Evolutionary conservation across 805 yeast species (phyloP).

Genomic region (Saccharomycopsis sp.): DNA sequence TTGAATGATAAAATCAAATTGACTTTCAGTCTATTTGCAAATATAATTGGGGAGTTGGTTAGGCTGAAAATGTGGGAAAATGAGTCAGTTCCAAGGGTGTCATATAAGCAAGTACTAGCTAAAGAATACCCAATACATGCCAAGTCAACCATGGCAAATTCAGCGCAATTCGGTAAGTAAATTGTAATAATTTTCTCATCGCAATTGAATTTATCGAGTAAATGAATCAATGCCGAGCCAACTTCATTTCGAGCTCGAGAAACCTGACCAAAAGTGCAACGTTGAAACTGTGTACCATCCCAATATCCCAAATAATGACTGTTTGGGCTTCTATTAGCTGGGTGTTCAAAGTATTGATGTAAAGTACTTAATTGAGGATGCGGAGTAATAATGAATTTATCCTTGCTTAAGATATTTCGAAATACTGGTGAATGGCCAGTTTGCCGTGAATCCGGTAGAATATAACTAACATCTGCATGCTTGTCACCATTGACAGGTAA

Average conservation of each 20-base stretch:
- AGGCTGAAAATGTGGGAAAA: constrained; percentile 55
- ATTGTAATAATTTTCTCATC: constrained; percentile 33
- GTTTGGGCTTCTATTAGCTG: constrained; percentile 24
- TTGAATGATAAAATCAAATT: constrained; percentile 38
- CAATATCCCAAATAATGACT: constrained; percentile 27
- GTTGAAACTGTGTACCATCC: neutral
- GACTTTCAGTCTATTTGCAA: constrained; percentile 48
- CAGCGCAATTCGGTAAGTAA: constrained; percentile 53
- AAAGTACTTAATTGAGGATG: constrained; percentile 34
- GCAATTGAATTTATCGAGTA: neutral
- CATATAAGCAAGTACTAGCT: constrained; percentile 47
- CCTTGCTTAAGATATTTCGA: constrained; percentile 36
- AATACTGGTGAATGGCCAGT: constrained; percentile 50
- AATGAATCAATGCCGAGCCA: neutral
- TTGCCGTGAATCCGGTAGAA: no score
- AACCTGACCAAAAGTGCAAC: neutral
- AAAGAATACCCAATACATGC: constrained; percentile 55
- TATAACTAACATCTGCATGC: no score
- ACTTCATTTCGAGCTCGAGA: neutral
- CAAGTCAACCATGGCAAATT: constrained; percentile 63
- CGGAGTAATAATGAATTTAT: constrained; percentile 20
- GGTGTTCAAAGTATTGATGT: constrained; percentile 27
- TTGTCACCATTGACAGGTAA: no score
- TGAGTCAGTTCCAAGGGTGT: constrained; percentile 51
- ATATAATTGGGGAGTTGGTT: constrained; percentile 54